phyloP scores from a whole-genome alignment of 495 filamentous ascomycete species.

The Parmelia sp. region DNA sequence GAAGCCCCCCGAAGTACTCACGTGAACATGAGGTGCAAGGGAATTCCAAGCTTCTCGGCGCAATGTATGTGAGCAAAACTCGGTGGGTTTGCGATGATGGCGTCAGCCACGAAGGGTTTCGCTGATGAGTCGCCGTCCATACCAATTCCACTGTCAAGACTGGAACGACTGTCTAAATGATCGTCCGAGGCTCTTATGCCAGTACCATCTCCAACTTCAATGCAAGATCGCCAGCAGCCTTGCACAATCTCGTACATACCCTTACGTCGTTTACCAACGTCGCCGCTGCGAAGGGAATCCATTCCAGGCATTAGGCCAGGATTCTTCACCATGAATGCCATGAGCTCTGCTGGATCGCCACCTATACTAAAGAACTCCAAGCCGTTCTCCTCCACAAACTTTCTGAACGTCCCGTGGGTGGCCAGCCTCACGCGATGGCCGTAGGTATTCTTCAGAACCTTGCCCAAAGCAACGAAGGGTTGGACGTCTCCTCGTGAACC shows the following conservation, averaged over 20 bases:
- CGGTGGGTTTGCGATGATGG: conserved; percentile 79
- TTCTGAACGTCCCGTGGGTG: conserved; percentile 65
- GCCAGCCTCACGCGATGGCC: conserved; percentile 73
- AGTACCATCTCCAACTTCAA: conserved; percentile 55
- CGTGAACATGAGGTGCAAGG: conserved; percentile 80
- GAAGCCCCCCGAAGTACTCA: conserved; percentile 31
- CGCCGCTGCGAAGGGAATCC: conserved; percentile 58
- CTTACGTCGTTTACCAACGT: conserved; percentile 57
- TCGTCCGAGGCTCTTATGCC: conserved; percentile 44
- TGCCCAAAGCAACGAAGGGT: conserved; percentile 64
- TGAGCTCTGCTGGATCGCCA: conserved; percentile 70
- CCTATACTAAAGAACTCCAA: conserved; percentile 77
- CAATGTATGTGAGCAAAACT: conserved; percentile 77
- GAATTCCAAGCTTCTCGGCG: conserved; percentile 73
- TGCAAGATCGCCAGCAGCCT: conserved; percentile 76
- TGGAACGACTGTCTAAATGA: conserved; percentile 28
- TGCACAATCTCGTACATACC: conserved; percentile 64
- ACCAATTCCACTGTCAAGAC: conserved; percentile 34
- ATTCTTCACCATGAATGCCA: conserved; percentile 86
- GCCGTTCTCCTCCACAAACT: conserved; percentile 60
- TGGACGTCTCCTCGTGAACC: conserved; percentile 76
- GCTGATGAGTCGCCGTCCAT: conserved; percentile 30
- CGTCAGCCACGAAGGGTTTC: conserved; percentile 68
- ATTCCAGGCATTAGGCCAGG: conserved; percentile 70
- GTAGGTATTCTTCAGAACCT: conserved; percentile 52